Conservation (phyloP, 345 rosid genomes). For the Aurinia saxatilis region DNA sequence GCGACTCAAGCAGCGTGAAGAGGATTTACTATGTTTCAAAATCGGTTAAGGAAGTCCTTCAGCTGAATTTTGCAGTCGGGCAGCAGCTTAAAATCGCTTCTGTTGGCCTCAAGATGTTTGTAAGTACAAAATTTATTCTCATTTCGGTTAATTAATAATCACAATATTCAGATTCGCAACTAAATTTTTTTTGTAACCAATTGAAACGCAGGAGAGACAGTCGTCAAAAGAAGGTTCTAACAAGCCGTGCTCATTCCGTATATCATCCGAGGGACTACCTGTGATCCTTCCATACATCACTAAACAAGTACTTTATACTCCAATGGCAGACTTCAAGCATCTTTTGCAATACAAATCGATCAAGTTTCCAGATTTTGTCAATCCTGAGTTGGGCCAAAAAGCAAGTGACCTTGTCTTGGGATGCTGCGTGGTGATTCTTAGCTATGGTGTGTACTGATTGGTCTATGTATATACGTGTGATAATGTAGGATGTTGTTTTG, state of each 20-base stretch:
- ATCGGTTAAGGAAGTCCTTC: conserved; percentile 74
- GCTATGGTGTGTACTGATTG: conserved; percentile 38
- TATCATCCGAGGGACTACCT: conserved; percentile 95
- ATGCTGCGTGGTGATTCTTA: conserved; percentile 70
- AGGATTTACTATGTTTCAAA: conserved; percentile 87
- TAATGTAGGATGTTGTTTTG: neutral
- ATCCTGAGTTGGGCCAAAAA: conserved; percentile 54
- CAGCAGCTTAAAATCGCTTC: conserved; percentile 96
- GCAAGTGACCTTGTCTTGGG: conserved; percentile 71
- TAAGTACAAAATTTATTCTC: conserved; percentile 35
- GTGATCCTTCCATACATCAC: conserved; percentile 85
- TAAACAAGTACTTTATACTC: conserved; percentile 61
- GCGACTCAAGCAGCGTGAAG: conserved; percentile 65
- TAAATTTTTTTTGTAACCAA: neutral
- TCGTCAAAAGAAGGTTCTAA: conserved; percentile 67
- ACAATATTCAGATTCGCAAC: neutral
- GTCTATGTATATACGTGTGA: neutral
- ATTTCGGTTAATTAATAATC: neutral
- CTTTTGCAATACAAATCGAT: conserved; percentile 76
- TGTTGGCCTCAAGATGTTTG: conserved; percentile 96
- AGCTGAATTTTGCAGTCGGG: conserved; percentile 72
- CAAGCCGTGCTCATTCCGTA: conserved; percentile 72
- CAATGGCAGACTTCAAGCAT: conserved; percentile 68
- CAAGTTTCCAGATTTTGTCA: conserved; percentile 70
- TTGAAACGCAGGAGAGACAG: conserved; percentile 61